Percentiles rank a stretch among this genome's conserved stretches.
Evolutionary conservation across 371 early-diverging fungal genomes (phyloP).

Genomic region (Mucor sp.): DNA sequence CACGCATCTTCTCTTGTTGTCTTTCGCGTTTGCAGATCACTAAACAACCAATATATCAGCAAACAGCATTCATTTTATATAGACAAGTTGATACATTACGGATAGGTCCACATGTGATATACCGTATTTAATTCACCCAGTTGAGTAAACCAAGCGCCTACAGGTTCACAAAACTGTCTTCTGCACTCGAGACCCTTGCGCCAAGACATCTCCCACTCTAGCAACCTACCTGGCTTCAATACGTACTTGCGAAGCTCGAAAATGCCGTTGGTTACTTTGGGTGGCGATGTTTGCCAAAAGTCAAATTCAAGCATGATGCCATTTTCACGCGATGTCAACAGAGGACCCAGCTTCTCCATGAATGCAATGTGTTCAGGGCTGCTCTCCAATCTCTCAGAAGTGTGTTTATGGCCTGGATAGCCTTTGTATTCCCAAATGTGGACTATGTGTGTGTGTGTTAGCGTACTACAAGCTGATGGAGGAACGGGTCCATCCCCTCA

Average conservation of each 20-base stretch:
- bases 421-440: conserved; percentile 96
- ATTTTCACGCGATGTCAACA: conserved; percentile 74
- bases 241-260: conserved; percentile 91
- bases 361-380: conserved; percentile 53
- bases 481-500: too few relatives aligned
- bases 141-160: conserved; percentile 97
- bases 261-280: conserved; percentile 75
- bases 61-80: not conserved
- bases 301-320: conserved; percentile 91
- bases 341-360: conserved; percentile 63
- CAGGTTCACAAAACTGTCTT: conserved; percentile 83
- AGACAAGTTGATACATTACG: conserved; percentile 38
- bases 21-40: conserved; percentile 83
- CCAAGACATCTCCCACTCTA: conserved; percentile 96
- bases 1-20: conserved; percentile 89
- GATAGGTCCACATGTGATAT: conserved; percentile 94
- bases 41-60: conserved; percentile 16
- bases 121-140: conserved; percentile 87
- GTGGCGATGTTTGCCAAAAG: conserved; percentile 87
- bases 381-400: conserved; percentile 49
- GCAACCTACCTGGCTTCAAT: conserved; percentile 83
- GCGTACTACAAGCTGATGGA: not conserved
- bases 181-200: conserved; percentile 86
- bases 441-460: conserved; percentile 35
- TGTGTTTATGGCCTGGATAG: conserved; percentile 78